Evolutionary conservation across 169 alveolate species (phyloP), one percentile per base, ranked within the genome.

Genomic region (Amoebophrya sp.): DNA sequence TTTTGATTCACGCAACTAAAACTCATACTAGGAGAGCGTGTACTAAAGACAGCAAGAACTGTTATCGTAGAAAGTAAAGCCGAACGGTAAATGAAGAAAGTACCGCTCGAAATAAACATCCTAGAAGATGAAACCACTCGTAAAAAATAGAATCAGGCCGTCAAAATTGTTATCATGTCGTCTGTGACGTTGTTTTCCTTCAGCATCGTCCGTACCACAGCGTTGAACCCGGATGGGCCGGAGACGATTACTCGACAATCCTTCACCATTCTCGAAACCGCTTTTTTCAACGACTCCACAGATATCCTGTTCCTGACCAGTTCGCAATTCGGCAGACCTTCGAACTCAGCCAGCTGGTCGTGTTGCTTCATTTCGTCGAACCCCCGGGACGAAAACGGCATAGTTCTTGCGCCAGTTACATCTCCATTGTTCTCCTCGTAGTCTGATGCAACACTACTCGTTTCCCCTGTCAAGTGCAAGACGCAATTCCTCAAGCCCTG

Each of bases 211-310:
- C 33, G 18, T n/a, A 25, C 47, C 35, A 77, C 91, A 23, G 77
- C 77, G 91, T 89, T 89, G 40, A 89, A 89, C 25, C 33, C 40
- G 7, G 91, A 40, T 10, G 91, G 91, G n/a, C 91, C 91, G 0
- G 91, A 89, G 40, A 89, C 91, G 25, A 89, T 77, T 0, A 89
- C 7, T n/a, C 77, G 32, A 40, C 77, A n/a, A 12, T 0, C 25
- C 3, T 14, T 23, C 23, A 40, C 40, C 90, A n/a, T 88, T 40
- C 38, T 32, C 29, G 40, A 2, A 25, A 38, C 47, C 40, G 25
- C 47, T 25, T 88, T 18, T 2, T 39, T 12, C 3, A 33, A 12
- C 32, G 25, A 10, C 29, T n/a, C 53, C 53, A 2, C 10, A 25
- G 35, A 0, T 33, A 10, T 39, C 7, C 77, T 1, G 2, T 32